Conservation (phyloP, 2,329 filamentous ascomycete species). For the Epichloe uncinata region DNA sequence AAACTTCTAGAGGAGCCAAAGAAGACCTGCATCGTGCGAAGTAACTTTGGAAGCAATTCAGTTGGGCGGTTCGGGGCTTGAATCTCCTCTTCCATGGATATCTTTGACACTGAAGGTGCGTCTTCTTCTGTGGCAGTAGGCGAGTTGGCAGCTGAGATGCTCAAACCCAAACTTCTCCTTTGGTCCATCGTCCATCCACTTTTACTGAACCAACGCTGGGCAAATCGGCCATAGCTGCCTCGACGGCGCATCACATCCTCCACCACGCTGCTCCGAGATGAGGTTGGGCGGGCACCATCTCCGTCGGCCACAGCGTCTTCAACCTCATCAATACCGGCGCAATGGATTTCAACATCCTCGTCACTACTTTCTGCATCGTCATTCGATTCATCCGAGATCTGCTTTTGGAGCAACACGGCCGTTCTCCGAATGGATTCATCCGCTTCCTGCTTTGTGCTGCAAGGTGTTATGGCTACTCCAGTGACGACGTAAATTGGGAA, state of each 20-base stretch:
- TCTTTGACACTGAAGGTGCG: constrained; percentile 10
- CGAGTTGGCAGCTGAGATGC: constrained; percentile 20
- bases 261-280: constrained; percentile 51
- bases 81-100: constrained; percentile 28
- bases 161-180: constrained; percentile 56
- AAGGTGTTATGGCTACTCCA: constrained; percentile 81
- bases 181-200: constrained; percentile 67
- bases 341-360: constrained; percentile 27
- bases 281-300: constrained; percentile 19
- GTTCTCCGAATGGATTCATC: constrained; percentile 56
- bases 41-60: constrained; percentile 63
- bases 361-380: constrained; percentile 34
- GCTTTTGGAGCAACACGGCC: constrained; percentile 25
- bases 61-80: constrained; percentile 17
- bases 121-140: constrained; percentile 10
- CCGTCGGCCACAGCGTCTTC: constrained; percentile 26
- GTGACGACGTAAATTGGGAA: constrained; percentile 76
- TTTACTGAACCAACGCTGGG: constrained; percentile 80
- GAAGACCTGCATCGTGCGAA: constrained; percentile 72
- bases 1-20: constrained; percentile 76
- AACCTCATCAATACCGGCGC: constrained; percentile 27
- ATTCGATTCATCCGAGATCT: constrained; percentile 25
- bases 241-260: constrained; percentile 77
- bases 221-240: constrained; percentile 79
- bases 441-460: constrained; percentile 63